Evolutionary conservation across 371 early-diverging fungal species (phyloP).

Genomic region (Mucor circinelloides): DNA sequence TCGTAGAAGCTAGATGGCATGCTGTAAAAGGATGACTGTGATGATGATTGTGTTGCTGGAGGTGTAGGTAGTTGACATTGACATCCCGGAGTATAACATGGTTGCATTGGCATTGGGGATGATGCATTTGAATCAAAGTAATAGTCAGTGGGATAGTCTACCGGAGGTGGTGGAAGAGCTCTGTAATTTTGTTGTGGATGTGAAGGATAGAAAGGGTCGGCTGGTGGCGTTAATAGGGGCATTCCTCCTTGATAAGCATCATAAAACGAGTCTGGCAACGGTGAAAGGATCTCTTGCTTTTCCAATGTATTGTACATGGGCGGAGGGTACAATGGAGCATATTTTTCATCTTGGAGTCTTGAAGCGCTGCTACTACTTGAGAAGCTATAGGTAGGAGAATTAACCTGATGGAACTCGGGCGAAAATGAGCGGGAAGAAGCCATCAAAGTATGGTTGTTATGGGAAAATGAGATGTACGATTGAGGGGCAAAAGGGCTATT

Average conservation of each 20-base stretch:
- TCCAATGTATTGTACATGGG: background rate
- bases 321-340: background rate
- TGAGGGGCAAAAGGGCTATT: background rate
- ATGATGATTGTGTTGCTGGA: background rate
- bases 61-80: background rate
- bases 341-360: background rate
- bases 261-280: slow-evolving; percentile 21
- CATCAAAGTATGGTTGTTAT: background rate
- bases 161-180: background rate
- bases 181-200: background rate
- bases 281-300: slow-evolving; percentile 10
- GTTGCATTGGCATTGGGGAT: background rate
- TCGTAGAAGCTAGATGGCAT: background rate
- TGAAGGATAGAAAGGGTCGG: slow-evolving; percentile 1
- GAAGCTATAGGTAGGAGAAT: slow-evolving; percentile 22
- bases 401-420: slow-evolving; percentile 11
- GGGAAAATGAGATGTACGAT: background rate
- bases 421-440: background rate
- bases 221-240: slow-evolving; percentile 26
- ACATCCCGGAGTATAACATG: slow-evolving; percentile 10
- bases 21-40: background rate
- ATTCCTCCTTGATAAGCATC: slow-evolving; percentile 19
- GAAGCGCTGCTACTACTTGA: slow-evolving; percentile 12
- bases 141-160: background rate
- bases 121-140: background rate